These are phyloP conservation scores for Pseudoneurospora amorphoporcata DNA, from an alignment of 495 filamentous ascomycete species.

Conservation along the genomic window DNA sequence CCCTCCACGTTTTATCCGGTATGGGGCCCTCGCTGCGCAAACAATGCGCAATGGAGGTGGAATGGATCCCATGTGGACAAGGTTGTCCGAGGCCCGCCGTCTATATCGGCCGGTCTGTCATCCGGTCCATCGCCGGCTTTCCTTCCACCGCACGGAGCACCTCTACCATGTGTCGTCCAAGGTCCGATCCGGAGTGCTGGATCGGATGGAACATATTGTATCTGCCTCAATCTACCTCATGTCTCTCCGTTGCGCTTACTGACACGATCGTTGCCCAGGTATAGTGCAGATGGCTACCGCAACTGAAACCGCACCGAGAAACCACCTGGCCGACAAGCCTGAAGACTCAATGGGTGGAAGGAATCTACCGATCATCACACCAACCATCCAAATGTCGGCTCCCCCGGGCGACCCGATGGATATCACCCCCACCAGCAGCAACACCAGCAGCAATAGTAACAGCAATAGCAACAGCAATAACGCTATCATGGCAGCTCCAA, in stretches of 20 bases:
- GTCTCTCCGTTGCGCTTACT: slow-evolving; percentile 6
- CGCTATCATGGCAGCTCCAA: slow-evolving; percentile 7
- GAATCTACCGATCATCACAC: slow-evolving; percentile 39
- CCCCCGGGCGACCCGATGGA: slow-evolving; percentile 43
- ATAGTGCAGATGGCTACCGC: slow-evolving; percentile 39
- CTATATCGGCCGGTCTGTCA: not conserved
- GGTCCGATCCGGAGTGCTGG: not conserved
- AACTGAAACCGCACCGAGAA: slow-evolving; percentile 37
- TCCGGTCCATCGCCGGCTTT: not conserved
- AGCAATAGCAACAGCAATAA: not conserved
- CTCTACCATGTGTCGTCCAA: not conserved
- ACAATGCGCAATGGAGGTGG: not conserved
- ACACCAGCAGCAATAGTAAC: not conserved
- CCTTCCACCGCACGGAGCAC: not conserved
- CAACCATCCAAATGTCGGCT: slow-evolving; percentile 40
- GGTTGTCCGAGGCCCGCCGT: not conserved
- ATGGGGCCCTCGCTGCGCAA: not conserved
- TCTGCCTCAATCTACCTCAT: not conserved
- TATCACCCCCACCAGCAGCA: slow-evolving; percentile 31
- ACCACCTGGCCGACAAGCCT: slow-evolving; percentile 24
- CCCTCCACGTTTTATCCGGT: not conserved
- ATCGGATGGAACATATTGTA: not conserved
- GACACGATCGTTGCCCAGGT: slow-evolving; percentile 10
- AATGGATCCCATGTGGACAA: not conserved
- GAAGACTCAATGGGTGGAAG: slow-evolving; percentile 34